Base-by-base conservation (phyloP, 179 eudicot genomes). In the Sideroxylon spinosum region DNA sequence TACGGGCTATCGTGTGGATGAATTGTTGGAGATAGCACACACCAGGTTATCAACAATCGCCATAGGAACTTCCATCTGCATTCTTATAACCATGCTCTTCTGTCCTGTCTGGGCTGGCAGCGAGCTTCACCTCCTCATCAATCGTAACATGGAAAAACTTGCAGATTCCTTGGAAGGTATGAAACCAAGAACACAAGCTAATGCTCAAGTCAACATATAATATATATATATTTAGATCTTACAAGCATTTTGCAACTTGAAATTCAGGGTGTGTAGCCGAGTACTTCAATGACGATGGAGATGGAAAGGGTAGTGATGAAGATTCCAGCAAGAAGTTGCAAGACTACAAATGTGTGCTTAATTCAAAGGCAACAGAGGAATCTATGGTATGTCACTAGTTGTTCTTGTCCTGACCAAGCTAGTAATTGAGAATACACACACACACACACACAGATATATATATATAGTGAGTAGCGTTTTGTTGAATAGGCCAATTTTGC, bases 21-120 rank as follows among this genome's bases (percentile, higher is more conserved):
- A 91, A 59, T 75, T 90, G 69, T 44, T 86, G 22, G 88, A 88
- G 44, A 37, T 91, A 75, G 93, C 93, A 49, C 86, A 82, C 62
- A 70, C 86, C 44, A 88, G 93, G 73, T 13, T 91, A 17, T 60
- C 89, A 2, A 91, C 95, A 1, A 80, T 91, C 8, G 85, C 82
- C 10, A 82, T 90, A 26, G 95, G 95, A 37, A 81, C 80, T 32
- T 81, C 82, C 25, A 86, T 88, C 11, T 88, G 88, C 74, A 75
- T 91, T 77, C 25, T 88, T 3, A 80, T 80, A 49, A 84, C 82
- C 78, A 83, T 86, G 76, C 66, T 81, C 11, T 0, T 87, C 9
- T 84, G 73, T 50, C 93, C 93, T 3, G 88, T 88, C 61, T 90
- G 93, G 97, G 91, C 90, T 50, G 97, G 97, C 61, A 79, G 68